phyloP scores from a whole-genome alignment of 2,329 filamentous ascomycete species.

The Clonostachys sp. region DNA sequence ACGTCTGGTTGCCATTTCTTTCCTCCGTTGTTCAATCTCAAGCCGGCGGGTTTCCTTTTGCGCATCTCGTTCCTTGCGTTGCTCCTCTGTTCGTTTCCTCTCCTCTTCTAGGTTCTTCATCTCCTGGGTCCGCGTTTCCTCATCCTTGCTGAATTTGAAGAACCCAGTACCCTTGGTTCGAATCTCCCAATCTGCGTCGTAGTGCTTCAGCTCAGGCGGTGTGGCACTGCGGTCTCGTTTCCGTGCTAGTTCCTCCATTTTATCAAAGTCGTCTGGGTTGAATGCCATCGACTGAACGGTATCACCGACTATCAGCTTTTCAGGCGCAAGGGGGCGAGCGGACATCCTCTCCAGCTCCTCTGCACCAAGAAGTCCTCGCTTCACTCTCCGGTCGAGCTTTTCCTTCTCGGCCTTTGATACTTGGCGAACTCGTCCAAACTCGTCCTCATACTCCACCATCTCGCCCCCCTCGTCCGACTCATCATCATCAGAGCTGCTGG shows the following conservation, averaged over 20 bases:
- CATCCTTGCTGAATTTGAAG: constrained; percentile 81
- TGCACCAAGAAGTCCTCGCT: constrained; percentile 45
- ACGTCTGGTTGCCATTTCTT: constrained; percentile 55
- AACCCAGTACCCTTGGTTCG: constrained; percentile 87
- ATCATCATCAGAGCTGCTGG: constrained; percentile 28
- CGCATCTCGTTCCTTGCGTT: constrained; percentile 49
- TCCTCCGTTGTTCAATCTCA: constrained; percentile 61
- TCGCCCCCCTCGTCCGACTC: constrained; percentile 46
- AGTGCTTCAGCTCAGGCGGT: constrained; percentile 76
- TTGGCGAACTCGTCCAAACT: constrained; percentile 79
- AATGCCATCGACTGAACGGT: constrained; percentile 82
- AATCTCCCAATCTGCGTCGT: constrained; percentile 80
- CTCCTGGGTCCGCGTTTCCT: constrained; percentile 59
- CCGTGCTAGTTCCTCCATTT: constrained; percentile 74
- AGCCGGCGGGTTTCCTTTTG: constrained; percentile 53
- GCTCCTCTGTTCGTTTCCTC: constrained; percentile 62
- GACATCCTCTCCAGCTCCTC: constrained; percentile 65
- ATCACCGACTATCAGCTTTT: constrained; percentile 77
- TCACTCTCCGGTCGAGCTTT: constrained; percentile 50
- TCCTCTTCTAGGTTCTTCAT: constrained; percentile 71
- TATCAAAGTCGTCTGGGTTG: constrained; percentile 63
- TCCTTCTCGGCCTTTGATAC: constrained; percentile 68
- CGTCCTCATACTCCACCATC: constrained; percentile 83
- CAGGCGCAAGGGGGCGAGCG: constrained; percentile 62
- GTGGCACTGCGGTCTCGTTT: constrained; percentile 77